These are phyloP conservation scores for Immersiella caudata DNA, from an alignment of 495 filamentous ascomycete genomes.

Conservation along the genomic window DNA sequence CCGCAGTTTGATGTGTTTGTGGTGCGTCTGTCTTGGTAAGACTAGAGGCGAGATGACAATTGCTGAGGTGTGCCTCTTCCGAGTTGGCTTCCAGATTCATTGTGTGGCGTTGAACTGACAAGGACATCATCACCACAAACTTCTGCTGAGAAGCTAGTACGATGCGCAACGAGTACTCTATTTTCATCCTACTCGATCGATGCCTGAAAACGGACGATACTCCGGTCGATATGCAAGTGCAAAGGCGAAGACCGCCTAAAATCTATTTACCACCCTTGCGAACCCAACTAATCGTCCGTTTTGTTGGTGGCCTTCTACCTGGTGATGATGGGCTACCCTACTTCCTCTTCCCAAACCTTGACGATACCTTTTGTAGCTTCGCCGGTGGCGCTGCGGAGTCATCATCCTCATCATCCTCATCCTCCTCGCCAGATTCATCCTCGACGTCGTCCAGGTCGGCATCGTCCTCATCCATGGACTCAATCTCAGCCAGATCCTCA, in stretches of 20 bases:
- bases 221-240: not conserved
- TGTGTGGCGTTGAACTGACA: no score
- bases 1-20: no score
- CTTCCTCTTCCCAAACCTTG: constrained; percentile 35
- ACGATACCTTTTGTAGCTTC: constrained; percentile 39
- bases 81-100: no score
- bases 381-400: constrained; percentile 40
- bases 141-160: no score
- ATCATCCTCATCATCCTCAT: constrained; percentile 34
- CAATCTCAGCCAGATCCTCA: constrained; percentile 36
- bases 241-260: not conserved
- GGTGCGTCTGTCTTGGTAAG: no score
- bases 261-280: not conserved
- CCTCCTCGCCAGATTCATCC: constrained; percentile 38
- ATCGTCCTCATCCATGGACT: constrained; percentile 44
- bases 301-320: not conserved
- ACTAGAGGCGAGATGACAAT: no score
- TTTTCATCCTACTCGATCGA: not conserved
- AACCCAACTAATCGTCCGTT: not conserved
- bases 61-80: no score
- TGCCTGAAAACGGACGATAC: not conserved
- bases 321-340: not conserved
- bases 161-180: no score
- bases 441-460: constrained; percentile 45
- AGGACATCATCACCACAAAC: no score